Evolutionary conservation across 805 yeast species (phyloP).

Genomic region (Zygotorulaspora danielsina): DNA sequence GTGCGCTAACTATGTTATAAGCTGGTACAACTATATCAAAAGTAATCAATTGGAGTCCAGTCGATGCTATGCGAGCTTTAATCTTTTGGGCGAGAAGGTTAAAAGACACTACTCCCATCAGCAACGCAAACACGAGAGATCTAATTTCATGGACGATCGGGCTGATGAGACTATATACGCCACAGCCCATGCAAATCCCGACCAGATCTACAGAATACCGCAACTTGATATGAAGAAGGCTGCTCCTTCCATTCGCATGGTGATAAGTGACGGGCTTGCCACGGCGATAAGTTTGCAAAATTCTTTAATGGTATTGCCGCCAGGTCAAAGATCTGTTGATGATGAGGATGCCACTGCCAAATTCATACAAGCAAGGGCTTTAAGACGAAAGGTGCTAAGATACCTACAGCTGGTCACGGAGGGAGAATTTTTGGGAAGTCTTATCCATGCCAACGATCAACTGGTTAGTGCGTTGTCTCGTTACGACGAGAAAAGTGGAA

Average conservation of each 20-base stretch:
- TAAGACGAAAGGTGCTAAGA: slow-evolving; percentile 72
- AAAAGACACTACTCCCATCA: slow-evolving; percentile 12
- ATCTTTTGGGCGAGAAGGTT: slow-evolving; percentile 14
- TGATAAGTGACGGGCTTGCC: slow-evolving; percentile 72
- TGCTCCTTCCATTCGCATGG: slow-evolving; percentile 61
- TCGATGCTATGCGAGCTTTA: slow-evolving; percentile 23
- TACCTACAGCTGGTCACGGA: slow-evolving; percentile 80
- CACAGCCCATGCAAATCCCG: slow-evolving; percentile 24
- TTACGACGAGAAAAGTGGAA: slow-evolving; percentile 50
- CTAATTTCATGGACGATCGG: slow-evolving; percentile 47
- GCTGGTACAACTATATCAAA: slow-evolving; percentile 61
- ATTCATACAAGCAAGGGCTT: slow-evolving; percentile 69
- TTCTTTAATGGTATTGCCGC: slow-evolving; percentile 44
- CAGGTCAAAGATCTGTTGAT: slow-evolving; percentile 56
- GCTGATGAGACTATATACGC: slow-evolving; percentile 42
- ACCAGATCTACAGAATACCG: slow-evolving; percentile 51
- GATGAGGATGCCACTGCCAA: slow-evolving; percentile 55
- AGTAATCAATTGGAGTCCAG: slow-evolving; percentile 8
- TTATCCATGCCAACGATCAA: slow-evolving; percentile 87
- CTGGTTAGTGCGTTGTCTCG: slow-evolving; percentile 66
- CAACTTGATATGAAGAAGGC: slow-evolving; percentile 64
- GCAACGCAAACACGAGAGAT: slow-evolving; percentile 3
- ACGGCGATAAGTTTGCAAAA: slow-evolving; percentile 68
- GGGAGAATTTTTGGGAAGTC: slow-evolving; percentile 83
- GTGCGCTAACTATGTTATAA: slow-evolving; percentile 45